Evolutionary conservation across 164 flowering plant species (phyloP).

Genomic region (Sextonia rubra): DNA sequence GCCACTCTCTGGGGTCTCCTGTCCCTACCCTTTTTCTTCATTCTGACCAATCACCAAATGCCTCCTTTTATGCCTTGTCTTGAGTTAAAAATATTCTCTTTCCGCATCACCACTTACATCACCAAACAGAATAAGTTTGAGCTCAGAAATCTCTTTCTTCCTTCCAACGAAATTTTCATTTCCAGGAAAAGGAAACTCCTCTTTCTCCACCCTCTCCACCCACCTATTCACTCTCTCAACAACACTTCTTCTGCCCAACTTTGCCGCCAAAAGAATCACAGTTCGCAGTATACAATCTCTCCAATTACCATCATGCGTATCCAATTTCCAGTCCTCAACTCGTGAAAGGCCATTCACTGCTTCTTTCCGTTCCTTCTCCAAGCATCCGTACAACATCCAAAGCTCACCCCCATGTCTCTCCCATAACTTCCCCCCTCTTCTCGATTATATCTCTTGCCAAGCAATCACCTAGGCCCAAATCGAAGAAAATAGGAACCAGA

Average conservation of each 20-base stretch:
- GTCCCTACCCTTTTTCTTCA: conserved; percentile 40
- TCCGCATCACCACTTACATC: conserved; percentile 76
- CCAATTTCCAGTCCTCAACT: conserved; percentile 80
- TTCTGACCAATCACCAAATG: conserved; percentile 54
- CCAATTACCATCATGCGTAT: conserved; percentile 82
- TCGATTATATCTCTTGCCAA: conserved; percentile 83
- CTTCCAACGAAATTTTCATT: conserved; percentile 86
- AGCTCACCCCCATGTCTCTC: conserved; percentile 87
- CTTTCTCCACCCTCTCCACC: conserved; percentile 75
- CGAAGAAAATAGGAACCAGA: conserved; percentile 82
- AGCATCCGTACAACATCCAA: conserved; percentile 74
- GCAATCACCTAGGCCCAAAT: conserved; percentile 77
- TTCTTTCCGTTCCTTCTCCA: conserved; percentile 91
- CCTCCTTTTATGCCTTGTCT: conserved; percentile 60
- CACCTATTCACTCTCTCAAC: conserved; percentile 67
- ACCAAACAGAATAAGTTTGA: conserved; percentile 85
- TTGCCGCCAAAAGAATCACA: conserved; percentile 63
- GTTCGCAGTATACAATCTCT: conserved; percentile 81
- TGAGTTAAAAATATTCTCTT: conserved; percentile 75
- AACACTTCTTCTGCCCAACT: conserved; percentile 80
- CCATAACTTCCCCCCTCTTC: conserved; percentile 82
- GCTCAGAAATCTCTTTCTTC: conserved; percentile 81
- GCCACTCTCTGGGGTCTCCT: conserved; percentile 27
- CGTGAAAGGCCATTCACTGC: conserved; percentile 67
- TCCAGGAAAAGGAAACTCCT: conserved; percentile 82